Base-by-base conservation (phyloP, 768 basidiomycete genomes). In the Tulasnella sp. region DNA sequence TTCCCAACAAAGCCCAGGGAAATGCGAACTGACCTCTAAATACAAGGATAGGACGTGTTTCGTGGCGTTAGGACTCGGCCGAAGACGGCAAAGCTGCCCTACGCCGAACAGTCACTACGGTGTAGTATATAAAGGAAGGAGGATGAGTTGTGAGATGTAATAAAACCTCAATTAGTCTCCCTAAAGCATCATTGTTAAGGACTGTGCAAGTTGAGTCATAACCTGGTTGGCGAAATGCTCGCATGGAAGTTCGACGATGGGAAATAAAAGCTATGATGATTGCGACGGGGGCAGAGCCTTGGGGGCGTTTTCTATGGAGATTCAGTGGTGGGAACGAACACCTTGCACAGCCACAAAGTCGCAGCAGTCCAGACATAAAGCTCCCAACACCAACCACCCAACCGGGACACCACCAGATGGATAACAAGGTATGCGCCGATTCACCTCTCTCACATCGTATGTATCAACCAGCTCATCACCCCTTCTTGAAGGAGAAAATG, bases 401-500 rank as follows among this genome's bases (percentile, higher is more conserved):
- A 37, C 34, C 36, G 1, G 64, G n/a, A 19, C 36, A 8, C 29
- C 17, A 6, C n/a, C 31, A 34, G 14, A 74, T 74, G 73, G 73
- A 49, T 34, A 58, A 67, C 52, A 74, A 74, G 54, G 73, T 74
- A 54, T 34, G 37, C 69, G 15, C 69, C 29, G 29, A 14, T 15
- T 6, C 9, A 39, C 19, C n/a, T 42, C n/a, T 31, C 11, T 14
- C 12, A 15, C 40, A 38, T 70, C 37, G 12, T 38, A 36, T 25
- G 36, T 58, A 3, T 67, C 52, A 34, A n/a, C 0, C 37, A 11
- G 22, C 25, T 58, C 29, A 74, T 49, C 54, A n/a, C 49, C 34
- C 31, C 71, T 72, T 52, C 31, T 72, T 72, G 37, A 2, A 78
- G 78, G 79, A 78, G 40, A 69, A 74, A 42, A 92, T 95, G 91